phyloP scores from a whole-genome alignment of 805 yeast species.

The Citeromyces nyonsensis region DNA sequence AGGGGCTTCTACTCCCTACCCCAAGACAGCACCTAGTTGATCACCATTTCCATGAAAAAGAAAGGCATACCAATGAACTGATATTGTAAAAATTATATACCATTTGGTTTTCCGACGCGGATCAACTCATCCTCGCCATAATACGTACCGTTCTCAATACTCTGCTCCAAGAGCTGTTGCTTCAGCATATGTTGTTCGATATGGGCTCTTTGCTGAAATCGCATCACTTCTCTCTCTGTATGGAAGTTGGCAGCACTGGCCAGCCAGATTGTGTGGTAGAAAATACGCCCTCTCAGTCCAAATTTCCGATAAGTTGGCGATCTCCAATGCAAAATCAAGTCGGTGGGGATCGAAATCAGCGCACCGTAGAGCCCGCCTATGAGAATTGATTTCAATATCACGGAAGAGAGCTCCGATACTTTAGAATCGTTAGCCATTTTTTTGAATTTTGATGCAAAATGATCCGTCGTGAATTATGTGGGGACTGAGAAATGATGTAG shows the following conservation, averaged over 20 bases:
- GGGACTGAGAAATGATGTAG: background rate
- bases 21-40: too few species aligned
- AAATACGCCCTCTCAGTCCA: constrained; percentile 17
- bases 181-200: constrained; percentile 15
- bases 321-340: constrained; percentile 17
- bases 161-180: constrained; percentile 15
- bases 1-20: too few species aligned
- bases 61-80: too few species aligned
- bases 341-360: constrained; percentile 18
- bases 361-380: constrained; percentile 21
- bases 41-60: too few species aligned
- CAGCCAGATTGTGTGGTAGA: constrained; percentile 20
- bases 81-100: too few species aligned
- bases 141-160: constrained; percentile 15
- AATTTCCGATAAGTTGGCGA: constrained; percentile 20
- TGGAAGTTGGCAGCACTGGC: constrained; percentile 18
- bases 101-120: constrained; percentile 1
- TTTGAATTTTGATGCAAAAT: constrained; percentile 4
- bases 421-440: background rate
- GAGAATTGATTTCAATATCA: constrained; percentile 15
- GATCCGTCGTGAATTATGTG: too few species aligned
- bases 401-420: constrained; percentile 6
- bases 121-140: constrained; percentile 10
- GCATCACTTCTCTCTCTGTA: constrained; percentile 17
- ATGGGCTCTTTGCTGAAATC: constrained; percentile 14